Evolutionary conservation across 371 early-diverging fungal species (phyloP).

Genomic region (Zychaea mexicana): DNA sequence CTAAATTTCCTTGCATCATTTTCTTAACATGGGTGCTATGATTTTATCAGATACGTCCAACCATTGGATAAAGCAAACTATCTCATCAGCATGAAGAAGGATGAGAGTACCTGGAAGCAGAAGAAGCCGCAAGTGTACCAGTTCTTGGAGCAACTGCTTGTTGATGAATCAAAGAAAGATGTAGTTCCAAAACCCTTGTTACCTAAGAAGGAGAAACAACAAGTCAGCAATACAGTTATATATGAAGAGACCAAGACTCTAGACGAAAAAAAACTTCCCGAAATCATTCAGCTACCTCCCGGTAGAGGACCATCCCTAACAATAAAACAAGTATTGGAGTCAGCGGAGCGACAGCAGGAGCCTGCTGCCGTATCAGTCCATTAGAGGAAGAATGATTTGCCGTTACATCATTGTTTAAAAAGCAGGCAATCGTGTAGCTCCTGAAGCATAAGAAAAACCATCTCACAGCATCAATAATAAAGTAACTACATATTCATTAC

Average conservation of each 20-base stretch:
- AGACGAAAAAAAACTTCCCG: neutral
- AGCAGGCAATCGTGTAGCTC: too few species aligned
- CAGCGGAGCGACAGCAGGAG: too few species aligned
- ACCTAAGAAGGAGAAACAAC: neutral
- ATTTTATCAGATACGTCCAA: neutral
- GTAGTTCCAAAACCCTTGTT: neutral
- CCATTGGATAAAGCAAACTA: constrained; percentile 15
- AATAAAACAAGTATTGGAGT: too few species aligned
- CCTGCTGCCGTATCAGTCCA: too few species aligned
- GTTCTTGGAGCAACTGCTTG: constrained; percentile 5
- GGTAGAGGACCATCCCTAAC: too few species aligned
- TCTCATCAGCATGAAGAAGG: neutral
- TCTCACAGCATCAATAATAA: too few species aligned
- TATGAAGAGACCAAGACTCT: neutral
- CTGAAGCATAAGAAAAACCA: too few species aligned
- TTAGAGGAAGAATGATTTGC: too few species aligned
- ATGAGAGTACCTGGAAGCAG: neutral
- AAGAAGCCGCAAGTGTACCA: constrained; percentile 6
- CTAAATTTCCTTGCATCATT: neutral
- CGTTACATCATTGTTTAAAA: too few species aligned
- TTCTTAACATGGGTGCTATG: neutral
- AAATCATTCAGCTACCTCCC: neutral
- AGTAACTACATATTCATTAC: too few species aligned
- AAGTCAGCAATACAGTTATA: neutral
- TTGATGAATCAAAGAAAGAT: neutral